Evolutionary conservation across 2,329 filamentous ascomycete genomes (phyloP).

Genomic region (Diplocarpon rosae): DNA sequence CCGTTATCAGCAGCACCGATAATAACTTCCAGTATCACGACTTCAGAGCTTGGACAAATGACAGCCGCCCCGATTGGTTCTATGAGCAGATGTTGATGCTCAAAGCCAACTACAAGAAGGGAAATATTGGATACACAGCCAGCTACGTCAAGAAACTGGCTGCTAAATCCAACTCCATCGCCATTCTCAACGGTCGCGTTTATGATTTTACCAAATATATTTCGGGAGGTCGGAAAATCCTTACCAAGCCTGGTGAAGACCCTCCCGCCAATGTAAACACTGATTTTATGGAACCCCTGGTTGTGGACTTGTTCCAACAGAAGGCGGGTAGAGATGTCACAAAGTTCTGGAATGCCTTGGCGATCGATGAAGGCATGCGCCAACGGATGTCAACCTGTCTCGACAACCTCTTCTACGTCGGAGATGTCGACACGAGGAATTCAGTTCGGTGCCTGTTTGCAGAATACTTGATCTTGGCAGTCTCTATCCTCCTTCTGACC

Average conservation of each 20-base stretch:
- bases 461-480: slow-evolving; percentile 76
- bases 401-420: slow-evolving; percentile 90
- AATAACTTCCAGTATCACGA: slow-evolving; percentile 77
- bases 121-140: slow-evolving; percentile 72
- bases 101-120: slow-evolving; percentile 71
- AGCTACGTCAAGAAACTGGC: slow-evolving; percentile 65
- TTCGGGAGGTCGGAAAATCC: slow-evolving; percentile 57
- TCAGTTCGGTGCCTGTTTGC: slow-evolving; percentile 78
- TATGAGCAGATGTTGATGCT: slow-evolving; percentile 75
- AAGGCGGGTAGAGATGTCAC: slow-evolving; percentile 70
- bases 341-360: slow-evolving; percentile 67
- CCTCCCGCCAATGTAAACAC: slow-evolving; percentile 40
- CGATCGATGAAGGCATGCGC: slow-evolving; percentile 45
- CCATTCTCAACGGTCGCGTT: slow-evolving; percentile 65
- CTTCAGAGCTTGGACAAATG: slow-evolving; percentile 75
- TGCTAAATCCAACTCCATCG: slow-evolving; percentile 53
- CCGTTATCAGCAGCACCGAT: slow-evolving; percentile 55
- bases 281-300: slow-evolving; percentile 70
- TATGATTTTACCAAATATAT: slow-evolving; percentile 87
- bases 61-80: slow-evolving; percentile 85
- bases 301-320: slow-evolving; percentile 67
- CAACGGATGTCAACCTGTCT: slow-evolving; percentile 69
- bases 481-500: slow-evolving; percentile 67
- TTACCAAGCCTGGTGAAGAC: slow-evolving; percentile 42
- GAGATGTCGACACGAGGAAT: slow-evolving; percentile 82